These are phyloP conservation scores for Avena insularis DNA, from an alignment of 176 grass and related monocot species.

Conservation along the genomic window DNA sequence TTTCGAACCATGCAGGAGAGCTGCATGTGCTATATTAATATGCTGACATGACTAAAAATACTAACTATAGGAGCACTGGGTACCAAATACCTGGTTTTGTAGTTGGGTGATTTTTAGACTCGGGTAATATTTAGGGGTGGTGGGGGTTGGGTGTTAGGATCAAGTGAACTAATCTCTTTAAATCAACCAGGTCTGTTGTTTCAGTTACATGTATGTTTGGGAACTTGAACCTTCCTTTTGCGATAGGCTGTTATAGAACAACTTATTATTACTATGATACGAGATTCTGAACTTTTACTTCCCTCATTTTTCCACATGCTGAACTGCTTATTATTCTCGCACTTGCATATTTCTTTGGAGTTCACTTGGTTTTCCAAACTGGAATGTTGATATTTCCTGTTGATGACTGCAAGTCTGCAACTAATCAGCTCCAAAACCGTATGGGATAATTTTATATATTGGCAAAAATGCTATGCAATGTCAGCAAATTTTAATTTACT, in stretches of 20 bases:
- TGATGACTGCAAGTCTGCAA: not conserved
- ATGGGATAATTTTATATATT: constrained; percentile 17
- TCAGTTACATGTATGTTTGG: not conserved
- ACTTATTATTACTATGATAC: not conserved
- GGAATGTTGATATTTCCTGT: not conserved
- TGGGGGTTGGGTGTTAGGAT: not conserved
- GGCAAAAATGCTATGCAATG: not conserved
- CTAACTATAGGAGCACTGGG: not conserved
- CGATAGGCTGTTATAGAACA: constrained; percentile 12
- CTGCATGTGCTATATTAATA: not conserved
- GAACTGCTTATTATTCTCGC: not conserved
- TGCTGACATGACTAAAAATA: not conserved
- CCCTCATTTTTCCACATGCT: constrained; percentile 1
- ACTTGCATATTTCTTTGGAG: constrained; percentile 3
- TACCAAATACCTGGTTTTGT: not conserved
- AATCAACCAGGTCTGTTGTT: not conserved
- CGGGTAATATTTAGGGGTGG: not conserved
- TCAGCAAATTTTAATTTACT: constrained; percentile 1
- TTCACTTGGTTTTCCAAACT: not conserved
- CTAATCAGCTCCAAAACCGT: not conserved
- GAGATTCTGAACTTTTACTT: not conserved
- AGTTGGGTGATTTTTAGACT: not conserved
- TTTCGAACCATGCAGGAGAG: not conserved
- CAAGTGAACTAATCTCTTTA: not conserved
- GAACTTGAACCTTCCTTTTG: constrained; percentile 26